Evolutionary conservation across 2,329 filamentous ascomycete genomes (phyloP), one percentile per base, ranked within the genome.

Genomic region (Diaporthe destruens): DNA sequence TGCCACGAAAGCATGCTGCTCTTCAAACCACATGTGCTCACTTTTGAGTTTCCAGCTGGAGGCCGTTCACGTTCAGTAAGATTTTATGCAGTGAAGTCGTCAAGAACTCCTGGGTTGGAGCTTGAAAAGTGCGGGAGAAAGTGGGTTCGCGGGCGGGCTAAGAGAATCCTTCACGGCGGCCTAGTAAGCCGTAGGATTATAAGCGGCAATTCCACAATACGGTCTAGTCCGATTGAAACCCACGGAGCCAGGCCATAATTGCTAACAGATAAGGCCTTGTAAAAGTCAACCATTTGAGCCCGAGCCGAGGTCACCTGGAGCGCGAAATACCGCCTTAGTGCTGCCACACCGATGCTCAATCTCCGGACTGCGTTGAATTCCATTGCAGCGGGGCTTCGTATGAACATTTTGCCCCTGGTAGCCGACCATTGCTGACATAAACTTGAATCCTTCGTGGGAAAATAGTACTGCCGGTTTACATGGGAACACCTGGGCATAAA

Each of bases 131-230:
- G 61, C 32, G 61, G 61, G 61, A 65, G 61, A 65, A 65, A 65
- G 61, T 65, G 61, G 61, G 61, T 65, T 65, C 44, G n/a, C 49
- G 44, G 44, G 44, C 44, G 51, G 61, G 61, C 61, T 65, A 65
- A 36, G 9, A 65, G 61, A 65, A 65, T 65, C 61, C 61, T 65
- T 65, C 61, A 20, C 42, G n/a, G 47, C 12, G 61, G 51, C 61
- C 44, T 36, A 34, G 61, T 65, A 44, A 65, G 61, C 61, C 29
- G 44, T 39, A 65, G 61, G 61, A 65, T 36, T 20, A 51, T 25
- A 25, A 65, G 44, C 61, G 61, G 61, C 44, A 51, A 51, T 65
- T 51, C 29, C 44, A 44, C 44, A 65, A 65, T 9, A 51, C 12
- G 29, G 20, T 8, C 44, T 51, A 49, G 44, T 49, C 44, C 61